Evolutionary conservation across 2,329 filamentous ascomycete genomes (phyloP), one percentile per base, ranked within the genome.

Genomic region (Cladosporium phlei): DNA sequence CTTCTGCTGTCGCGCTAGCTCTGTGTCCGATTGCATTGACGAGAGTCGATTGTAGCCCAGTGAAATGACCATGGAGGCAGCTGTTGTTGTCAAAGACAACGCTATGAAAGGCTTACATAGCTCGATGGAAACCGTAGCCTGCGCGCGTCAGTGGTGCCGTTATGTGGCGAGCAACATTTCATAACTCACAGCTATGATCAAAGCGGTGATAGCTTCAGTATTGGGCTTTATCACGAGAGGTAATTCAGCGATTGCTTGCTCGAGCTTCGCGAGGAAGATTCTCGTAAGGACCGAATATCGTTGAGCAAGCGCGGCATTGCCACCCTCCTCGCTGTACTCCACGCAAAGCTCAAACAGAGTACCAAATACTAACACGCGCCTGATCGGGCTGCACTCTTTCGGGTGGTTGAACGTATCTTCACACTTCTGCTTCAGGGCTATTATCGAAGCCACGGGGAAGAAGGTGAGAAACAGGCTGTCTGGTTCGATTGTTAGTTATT

Each of bases 41-140:
- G 42, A 45, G n/a, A 52, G n/a, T 5, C 52, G 49, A 28, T 59
- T 51, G 32, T 54, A 57, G 20, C 55, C 56, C 50, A 83, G 73
- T 0, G 76, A 77, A 55, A 82, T 78, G 52, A 79, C 82, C 43
- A 85, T 68, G 42, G 77, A 73, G 10, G 76, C 75, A 0, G 80
- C 81, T 14, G 74, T 73, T 5, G 75, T 77, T 19, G 74, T 76
- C 14, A 85, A 66, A n/a, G 79, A 76, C 75, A 80, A 82, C n/a
- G 78, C 78, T 3, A 85, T 70, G 0, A 78, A 79, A 1, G 80
- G 78, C 29, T 79, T 77, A 3, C 79, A 80, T 11, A 76, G 70
- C 51, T 84, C 80, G 38, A 83, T 74, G 10, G 80, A 74, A 54
- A 83, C 79, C n/a, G 79, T 66, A 4, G 77, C 72, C 78, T 83